Base-by-base conservation (phyloP, 2,329 filamentous ascomycete genomes). In the Neopestalotiopsis sp. region DNA sequence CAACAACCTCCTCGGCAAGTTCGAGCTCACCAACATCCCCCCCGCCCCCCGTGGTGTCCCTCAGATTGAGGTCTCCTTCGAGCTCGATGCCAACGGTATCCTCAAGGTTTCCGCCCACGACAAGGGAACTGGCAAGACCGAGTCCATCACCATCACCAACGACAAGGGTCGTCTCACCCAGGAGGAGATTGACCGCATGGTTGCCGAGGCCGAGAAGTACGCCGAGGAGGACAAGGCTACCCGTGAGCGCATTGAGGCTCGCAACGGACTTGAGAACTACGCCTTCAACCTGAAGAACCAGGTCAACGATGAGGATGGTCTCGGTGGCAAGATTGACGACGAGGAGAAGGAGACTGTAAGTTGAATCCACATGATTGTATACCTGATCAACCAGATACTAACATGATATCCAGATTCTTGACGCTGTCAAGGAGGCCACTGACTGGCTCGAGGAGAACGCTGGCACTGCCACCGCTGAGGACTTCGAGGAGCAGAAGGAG, bases 401-500 rank as follows among this genome's bases (percentile, higher is more conserved):
- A 85, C 75, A 67, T 66, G 56, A 40, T 20, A 70, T 66, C 38
- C 66, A 92, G 89, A 90, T 99, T 76, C 86, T 97, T 73, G 95
- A 98, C 74, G 96, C 96, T 73, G 91, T 99, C 86, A 98, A 98
- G 92, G 96, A 99, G 87, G 87, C 94, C 73, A 92, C 91, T 77
- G 95, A 98, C 82, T 99, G 96, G 96, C 91, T 99, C 70, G 95
- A 98, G 76, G 94, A 97, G 89, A 97, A 98, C 85, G 93, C 90
- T 74, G 90, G 92, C 74, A 92, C 92, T 66, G 96, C 96, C 73
- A 90, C 87, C 75, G 88, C 94, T 70, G 95, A 98, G 87, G 96
- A 98, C 87, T 98, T 98, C 78, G 95, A 98, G 84, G 96, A 99
- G 90, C 95, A 98, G 88, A 97, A 97, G 89, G 95, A 99, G 92